These are phyloP conservation scores for Nakazawaea laoshanensis DNA, from an alignment of 805 yeast genomes.

Conservation along the genomic window DNA sequence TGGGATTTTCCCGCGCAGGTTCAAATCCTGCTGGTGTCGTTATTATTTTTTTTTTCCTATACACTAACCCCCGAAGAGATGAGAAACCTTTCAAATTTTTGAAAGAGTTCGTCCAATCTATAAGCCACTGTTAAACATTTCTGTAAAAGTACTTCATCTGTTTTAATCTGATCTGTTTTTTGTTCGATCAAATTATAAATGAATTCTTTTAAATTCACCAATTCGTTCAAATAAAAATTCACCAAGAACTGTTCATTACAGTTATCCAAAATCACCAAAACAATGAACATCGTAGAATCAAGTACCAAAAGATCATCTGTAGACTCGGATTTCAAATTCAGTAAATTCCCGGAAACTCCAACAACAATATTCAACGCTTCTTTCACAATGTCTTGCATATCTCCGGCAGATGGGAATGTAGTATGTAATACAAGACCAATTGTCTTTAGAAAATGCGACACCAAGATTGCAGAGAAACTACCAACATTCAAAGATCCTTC, in stretches of 20 bases:
- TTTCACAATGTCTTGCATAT: conserved; percentile 46
- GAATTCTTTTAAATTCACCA: conserved; percentile 6
- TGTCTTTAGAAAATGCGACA: conserved; percentile 52
- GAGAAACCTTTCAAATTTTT: conserved; percentile 3
- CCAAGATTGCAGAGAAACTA: conserved; percentile 42
- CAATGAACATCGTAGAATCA: conserved; percentile 10
- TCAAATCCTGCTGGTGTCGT: conserved; percentile 8
- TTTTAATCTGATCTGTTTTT: conserved; percentile 1
- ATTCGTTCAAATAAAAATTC: conserved; percentile 9
- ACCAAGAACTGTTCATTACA: conserved; percentile 10
- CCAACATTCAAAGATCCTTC: conserved; percentile 41
- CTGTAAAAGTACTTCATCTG: conserved; percentile 2
- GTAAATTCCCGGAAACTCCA: conserved; percentile 1
- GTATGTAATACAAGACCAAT: conserved; percentile 47
- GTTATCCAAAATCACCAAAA: conserved; percentile 11
- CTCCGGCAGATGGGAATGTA: conserved; percentile 45
- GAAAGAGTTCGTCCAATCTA: conserved; percentile 9
- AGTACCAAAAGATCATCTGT: conserved; percentile 10
- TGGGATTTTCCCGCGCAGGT: too few relatives aligned
- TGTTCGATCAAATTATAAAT: conserved; percentile 5
- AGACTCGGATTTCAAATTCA: conserved; percentile 1
- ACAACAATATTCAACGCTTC: conserved; percentile 35
- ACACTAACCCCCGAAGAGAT: too few relatives aligned
- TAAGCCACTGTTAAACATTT: conserved; percentile 4
- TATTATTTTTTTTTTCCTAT: conserved; percentile 1